A percentile compares a stretch with the other conserved stretches of the same genome.
Evolutionary conservation across 116 monocot genomes (phyloP).

Genomic region (Thalassia testudinum): DNA sequence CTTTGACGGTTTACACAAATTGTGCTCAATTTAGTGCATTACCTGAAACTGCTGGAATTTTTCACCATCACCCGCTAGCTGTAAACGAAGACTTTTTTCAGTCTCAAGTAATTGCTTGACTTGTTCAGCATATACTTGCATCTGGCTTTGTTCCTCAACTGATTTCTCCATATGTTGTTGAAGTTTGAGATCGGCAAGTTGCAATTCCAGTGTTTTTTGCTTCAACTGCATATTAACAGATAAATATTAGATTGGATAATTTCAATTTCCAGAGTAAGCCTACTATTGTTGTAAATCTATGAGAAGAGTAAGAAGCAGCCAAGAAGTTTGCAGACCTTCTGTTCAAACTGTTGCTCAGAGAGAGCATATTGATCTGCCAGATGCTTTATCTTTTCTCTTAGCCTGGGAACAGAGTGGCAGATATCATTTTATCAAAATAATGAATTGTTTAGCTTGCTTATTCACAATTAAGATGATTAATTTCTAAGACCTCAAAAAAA

Average conservation of each 20-base stretch:
- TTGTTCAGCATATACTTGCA: conserved; percentile 71
- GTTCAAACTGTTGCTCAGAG: conserved; percentile 64
- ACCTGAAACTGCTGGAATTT: conserved; percentile 99
- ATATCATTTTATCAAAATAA: no score
- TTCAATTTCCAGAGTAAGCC: no score
- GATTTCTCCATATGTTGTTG: conserved; percentile 79
- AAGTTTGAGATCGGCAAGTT: conserved; percentile 85
- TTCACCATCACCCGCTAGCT: conserved; percentile 84
- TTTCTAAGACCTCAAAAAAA: no score
- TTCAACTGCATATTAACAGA: conserved; percentile 42
- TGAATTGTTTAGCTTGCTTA: no score
- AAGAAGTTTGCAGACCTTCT: conserved; percentile 44
- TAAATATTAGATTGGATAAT: neutral
- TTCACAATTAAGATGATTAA: no score
- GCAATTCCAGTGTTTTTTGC: conserved; percentile 77
- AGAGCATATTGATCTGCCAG: conserved; percentile 81
- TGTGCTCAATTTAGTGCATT: no score
- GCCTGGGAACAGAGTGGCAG: conserved; percentile 20
- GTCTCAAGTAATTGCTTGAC: conserved; percentile 66
- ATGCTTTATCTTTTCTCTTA: conserved; percentile 73
- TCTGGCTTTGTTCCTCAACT: conserved; percentile 67
- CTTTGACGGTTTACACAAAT: no score
- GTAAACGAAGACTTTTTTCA: conserved; percentile 66
- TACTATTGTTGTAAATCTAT: neutral
- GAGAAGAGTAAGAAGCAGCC: no score